phyloP scores from a whole-genome alignment of 1,284 basidiomycete genomes.

The Ustilago bromivora region DNA sequence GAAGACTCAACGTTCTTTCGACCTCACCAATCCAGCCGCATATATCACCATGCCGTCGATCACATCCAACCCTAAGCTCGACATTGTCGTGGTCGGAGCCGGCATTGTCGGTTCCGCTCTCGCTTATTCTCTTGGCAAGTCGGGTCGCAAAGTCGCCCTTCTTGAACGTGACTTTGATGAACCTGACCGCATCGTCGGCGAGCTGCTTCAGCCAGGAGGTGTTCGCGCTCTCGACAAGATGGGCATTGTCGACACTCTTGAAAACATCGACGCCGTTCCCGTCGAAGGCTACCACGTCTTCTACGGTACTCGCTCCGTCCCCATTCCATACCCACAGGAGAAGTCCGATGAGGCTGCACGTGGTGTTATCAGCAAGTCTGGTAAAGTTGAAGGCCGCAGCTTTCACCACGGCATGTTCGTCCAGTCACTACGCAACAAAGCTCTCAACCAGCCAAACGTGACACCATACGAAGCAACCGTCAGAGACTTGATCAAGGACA shows the following conservation, averaged over 20 bases:
- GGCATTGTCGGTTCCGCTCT: constrained; percentile 67
- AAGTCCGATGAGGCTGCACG: constrained; percentile 45
- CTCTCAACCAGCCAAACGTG: constrained; percentile 70
- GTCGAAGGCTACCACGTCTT: constrained; percentile 90
- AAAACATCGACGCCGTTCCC: constrained; percentile 87
- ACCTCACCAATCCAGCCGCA: neutral
- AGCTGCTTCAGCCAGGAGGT: constrained; percentile 94
- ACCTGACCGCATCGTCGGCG: constrained; percentile 96
- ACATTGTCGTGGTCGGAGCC: constrained; percentile 66
- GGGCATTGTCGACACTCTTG: constrained; percentile 79
- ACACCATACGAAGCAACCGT: constrained; percentile 61
- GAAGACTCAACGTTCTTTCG: constrained; percentile 7
- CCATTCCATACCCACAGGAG: constrained; percentile 85
- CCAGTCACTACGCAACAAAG: constrained; percentile 80
- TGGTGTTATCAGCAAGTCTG: constrained; percentile 55
- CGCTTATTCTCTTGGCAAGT: constrained; percentile 63
- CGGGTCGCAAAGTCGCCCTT: constrained; percentile 72
- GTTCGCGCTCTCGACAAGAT: constrained; percentile 81
- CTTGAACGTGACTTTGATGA: constrained; percentile 80
- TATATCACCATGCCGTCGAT: constrained; percentile 14
- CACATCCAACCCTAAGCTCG: constrained; percentile 16
- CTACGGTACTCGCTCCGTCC: constrained; percentile 76
- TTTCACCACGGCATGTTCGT: constrained; percentile 98
- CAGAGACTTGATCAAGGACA: constrained; percentile 55
- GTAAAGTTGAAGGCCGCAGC: constrained; percentile 75